A percentile compares a stretch with the other conserved stretches of the same genome.
These are phyloP conservation scores for Lodderomyces parapsilosis DNA, from an alignment of 1,139 yeast genomes.

Conservation along the genomic window DNA sequence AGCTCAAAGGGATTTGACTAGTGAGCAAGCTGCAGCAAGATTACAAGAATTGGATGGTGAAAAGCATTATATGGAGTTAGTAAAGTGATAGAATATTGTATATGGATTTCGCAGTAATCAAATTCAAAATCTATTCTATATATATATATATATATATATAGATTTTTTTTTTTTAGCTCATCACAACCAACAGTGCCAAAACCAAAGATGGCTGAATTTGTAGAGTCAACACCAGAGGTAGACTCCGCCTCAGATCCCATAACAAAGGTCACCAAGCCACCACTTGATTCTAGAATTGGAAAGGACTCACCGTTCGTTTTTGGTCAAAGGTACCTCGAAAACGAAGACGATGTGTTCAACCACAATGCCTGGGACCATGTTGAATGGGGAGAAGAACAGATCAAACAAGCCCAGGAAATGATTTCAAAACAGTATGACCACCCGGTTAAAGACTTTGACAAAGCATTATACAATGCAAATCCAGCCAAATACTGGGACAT, in stretches of 20 bases:
- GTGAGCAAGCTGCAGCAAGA: conserved; percentile 70
- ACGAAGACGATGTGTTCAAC: conserved; percentile 80
- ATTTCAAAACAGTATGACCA: conserved; percentile 71
- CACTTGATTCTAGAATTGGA: conserved; percentile 61
- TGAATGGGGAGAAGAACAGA: conserved; percentile 94
- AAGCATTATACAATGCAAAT: conserved; percentile 69
- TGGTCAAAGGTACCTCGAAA: conserved; percentile 77
- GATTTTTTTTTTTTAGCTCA: neutral
- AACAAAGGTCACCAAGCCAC: conserved; percentile 22
- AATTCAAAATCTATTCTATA: too few relatives aligned
- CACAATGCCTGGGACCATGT: conserved; percentile 99
- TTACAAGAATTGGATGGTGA: conserved; percentile 46
- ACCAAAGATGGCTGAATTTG: conserved; percentile 4
- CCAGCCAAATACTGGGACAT: conserved; percentile 97
- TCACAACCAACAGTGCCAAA: neutral
- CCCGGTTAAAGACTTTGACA: conserved; percentile 88
- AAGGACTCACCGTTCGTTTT: conserved; percentile 89
- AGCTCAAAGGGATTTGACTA: conserved; percentile 75
- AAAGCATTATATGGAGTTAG: conserved; percentile 28
- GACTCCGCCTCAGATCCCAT: conserved; percentile 7
- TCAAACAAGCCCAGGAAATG: conserved; percentile 68
- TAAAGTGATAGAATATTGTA: too few relatives aligned
- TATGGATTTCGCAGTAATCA: too few relatives aligned
- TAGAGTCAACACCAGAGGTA: conserved; percentile 7
- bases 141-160: too few relatives aligned